Conservation (phyloP, 164 flowering plant species). For the Vitis amurensis region DNA sequence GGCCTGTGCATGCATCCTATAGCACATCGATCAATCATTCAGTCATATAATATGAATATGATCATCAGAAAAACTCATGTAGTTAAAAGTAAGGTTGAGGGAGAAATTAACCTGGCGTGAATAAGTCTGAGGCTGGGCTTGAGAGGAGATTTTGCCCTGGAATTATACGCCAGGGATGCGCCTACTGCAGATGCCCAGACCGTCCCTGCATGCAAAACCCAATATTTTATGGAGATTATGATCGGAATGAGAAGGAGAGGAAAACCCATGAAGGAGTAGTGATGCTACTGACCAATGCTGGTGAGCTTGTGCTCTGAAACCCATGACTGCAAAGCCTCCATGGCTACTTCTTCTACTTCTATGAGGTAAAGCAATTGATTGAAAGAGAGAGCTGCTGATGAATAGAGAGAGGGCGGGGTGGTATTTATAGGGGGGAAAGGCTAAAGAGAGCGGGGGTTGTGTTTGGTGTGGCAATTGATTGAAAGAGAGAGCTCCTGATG, state of each 20-base stretch:
- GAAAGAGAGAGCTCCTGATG: background rate
- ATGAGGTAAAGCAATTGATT: too few relatives aligned
- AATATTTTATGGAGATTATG: too few relatives aligned
- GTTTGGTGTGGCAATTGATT: background rate
- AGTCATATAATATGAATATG: background rate
- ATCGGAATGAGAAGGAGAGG: too few relatives aligned
- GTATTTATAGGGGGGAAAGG: conserved; percentile 1
- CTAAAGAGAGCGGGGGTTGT: background rate
- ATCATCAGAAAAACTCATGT: background rate
- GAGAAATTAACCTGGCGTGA: conserved; percentile 59
- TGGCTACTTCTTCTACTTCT: background rate
- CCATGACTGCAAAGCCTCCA: conserved; percentile 69
- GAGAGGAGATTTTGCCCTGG: conserved; percentile 41
- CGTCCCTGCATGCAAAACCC: conserved; percentile 39
- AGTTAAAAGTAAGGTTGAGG: background rate
- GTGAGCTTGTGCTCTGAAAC: conserved; percentile 79
- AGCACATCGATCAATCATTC: background rate
- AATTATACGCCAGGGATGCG: conserved; percentile 52
- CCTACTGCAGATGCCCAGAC: conserved; percentile 79
- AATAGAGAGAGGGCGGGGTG: background rate
- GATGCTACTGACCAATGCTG: conserved; percentile 49
- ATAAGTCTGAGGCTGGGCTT: conserved; percentile 83
- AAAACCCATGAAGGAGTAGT: too few relatives aligned
- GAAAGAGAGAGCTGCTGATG: background rate
- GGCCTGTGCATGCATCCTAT: conserved; percentile 93